A percentile compares a stretch with the other conserved stretches of the same genome.
Evolutionary conservation across 805 yeast species (phyloP).

Genomic region (Komagataella pseudopastoris): DNA sequence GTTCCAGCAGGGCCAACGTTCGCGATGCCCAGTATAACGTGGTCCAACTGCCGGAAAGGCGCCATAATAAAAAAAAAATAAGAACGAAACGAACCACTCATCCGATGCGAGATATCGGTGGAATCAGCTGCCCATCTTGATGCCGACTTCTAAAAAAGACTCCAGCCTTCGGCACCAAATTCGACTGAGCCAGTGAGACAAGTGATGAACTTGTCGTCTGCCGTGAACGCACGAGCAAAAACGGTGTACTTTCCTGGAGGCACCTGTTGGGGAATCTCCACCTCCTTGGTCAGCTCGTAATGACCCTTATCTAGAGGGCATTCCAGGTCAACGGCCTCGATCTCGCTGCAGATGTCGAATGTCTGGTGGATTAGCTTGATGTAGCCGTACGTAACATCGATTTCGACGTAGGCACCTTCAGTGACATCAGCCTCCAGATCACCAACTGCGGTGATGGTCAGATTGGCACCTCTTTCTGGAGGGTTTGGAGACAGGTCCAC

Average conservation of each 20-base stretch:
- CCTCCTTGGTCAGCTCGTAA: slow-evolving; percentile 52
- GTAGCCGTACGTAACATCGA: slow-evolving; percentile 86
- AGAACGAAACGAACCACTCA: background rate
- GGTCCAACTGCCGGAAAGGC: background rate
- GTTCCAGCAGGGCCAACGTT: background rate
- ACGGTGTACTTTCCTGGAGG: slow-evolving; percentile 93
- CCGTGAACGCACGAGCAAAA: slow-evolving; percentile 80
- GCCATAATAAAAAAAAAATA: too few species aligned
- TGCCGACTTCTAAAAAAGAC: background rate
- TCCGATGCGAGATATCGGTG: background rate
- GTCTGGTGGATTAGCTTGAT: slow-evolving; percentile 80
- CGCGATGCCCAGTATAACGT: background rate
- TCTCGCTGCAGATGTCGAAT: slow-evolving; percentile 85
- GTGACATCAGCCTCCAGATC: slow-evolving; percentile 35
- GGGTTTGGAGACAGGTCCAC: slow-evolving; percentile 74
- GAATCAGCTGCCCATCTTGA: background rate
- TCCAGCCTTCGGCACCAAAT: slow-evolving; percentile 21
- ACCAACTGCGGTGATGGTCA: slow-evolving; percentile 73
- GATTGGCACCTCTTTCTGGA: slow-evolving; percentile 72
- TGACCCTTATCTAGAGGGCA: slow-evolving; percentile 74
- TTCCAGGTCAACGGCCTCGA: slow-evolving; percentile 67
- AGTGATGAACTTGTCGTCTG: slow-evolving; percentile 67
- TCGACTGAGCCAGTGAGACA: slow-evolving; percentile 69
- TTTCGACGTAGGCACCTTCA: slow-evolving; percentile 91
- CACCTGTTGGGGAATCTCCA: slow-evolving; percentile 79